These are phyloP conservation scores for Lactarius sp. DNA, from an alignment of 768 basidiomycete genomes.

Conservation along the genomic window DNA sequence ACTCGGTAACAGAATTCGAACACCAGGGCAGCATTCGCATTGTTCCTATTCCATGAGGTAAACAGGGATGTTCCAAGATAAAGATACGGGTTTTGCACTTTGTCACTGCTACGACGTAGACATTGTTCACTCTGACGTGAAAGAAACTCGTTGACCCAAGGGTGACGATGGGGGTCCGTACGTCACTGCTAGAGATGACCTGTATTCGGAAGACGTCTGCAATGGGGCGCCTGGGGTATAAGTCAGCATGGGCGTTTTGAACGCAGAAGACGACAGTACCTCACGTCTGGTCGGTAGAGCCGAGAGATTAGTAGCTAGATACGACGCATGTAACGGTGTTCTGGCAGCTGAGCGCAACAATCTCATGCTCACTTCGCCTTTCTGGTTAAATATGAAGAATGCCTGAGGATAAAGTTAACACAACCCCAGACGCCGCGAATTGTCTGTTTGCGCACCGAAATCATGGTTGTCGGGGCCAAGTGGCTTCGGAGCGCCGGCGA, in stretches of 20 bases:
- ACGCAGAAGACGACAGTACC: slow-evolving; percentile 45
- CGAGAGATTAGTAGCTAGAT: slow-evolving; percentile 89
- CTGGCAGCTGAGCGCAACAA: not conserved
- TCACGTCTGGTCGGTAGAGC: slow-evolving; percentile 94
- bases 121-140: slow-evolving; percentile 91
- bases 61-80: not conserved
- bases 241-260: not conserved
- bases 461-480: slow-evolving; percentile 14
- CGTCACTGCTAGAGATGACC: slow-evolving; percentile 96
- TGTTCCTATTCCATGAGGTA: slow-evolving; percentile 52
- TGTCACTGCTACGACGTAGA: slow-evolving; percentile 93
- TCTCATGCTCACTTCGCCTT: slow-evolving; percentile 74
- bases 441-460: slow-evolving; percentile 11
- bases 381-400: slow-evolving; percentile 99
- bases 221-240: slow-evolving; percentile 74
- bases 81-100: slow-evolving; percentile 53
- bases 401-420: slow-evolving; percentile 49
- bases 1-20: slow-evolving; percentile 99
- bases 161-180: slow-evolving; percentile 95
- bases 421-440: not conserved
- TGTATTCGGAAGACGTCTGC: slow-evolving; percentile 99
- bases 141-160: slow-evolving; percentile 98
- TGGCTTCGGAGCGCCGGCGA: not conserved
- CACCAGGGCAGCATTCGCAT: slow-evolving; percentile 94
- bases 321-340: slow-evolving; percentile 13